These are phyloP conservation scores for Orbilia javanica DNA, from an alignment of 2,329 filamentous ascomycete species.

Conservation along the genomic window DNA sequence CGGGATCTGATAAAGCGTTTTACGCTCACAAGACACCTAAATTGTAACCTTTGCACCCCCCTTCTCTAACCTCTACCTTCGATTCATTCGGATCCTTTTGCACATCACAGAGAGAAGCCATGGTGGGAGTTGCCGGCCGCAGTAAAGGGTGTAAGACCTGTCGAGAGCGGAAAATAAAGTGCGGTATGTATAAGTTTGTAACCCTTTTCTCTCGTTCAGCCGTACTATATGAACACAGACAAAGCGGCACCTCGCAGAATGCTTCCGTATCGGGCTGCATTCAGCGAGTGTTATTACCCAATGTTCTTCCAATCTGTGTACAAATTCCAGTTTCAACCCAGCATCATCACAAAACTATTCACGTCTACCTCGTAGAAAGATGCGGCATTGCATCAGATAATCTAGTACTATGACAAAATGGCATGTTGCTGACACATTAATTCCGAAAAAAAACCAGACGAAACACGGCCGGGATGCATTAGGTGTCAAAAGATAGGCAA, in stretches of 20 bases:
- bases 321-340: background rate
- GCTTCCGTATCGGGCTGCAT: conserved; percentile 44
- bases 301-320: background rate
- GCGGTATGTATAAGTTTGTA: conserved; percentile 41
- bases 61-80: background rate
- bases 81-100: conserved; percentile 7
- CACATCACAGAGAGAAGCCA: conserved; percentile 22
- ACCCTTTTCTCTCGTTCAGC: conserved; percentile 9
- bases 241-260: conserved; percentile 36
- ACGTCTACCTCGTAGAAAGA: conserved; percentile 8
- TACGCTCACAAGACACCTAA: background rate
- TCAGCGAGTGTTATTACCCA: conserved; percentile 18
- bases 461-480: conserved; percentile 49
- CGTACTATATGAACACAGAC: background rate
- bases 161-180: conserved; percentile 57
- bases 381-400: conserved; percentile 28
- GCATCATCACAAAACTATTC: background rate
- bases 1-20: conserved; percentile 30
- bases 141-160: conserved; percentile 58
- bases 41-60: background rate
- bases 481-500: conserved; percentile 56
- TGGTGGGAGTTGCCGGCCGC: conserved; percentile 58
- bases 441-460: conserved; percentile 33
- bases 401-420: background rate
- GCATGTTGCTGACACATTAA: conserved; percentile 14